These are phyloP conservation scores for Alternaria sp. DNA, from an alignment of 2,329 filamentous ascomycete genomes.

Conservation along the genomic window DNA sequence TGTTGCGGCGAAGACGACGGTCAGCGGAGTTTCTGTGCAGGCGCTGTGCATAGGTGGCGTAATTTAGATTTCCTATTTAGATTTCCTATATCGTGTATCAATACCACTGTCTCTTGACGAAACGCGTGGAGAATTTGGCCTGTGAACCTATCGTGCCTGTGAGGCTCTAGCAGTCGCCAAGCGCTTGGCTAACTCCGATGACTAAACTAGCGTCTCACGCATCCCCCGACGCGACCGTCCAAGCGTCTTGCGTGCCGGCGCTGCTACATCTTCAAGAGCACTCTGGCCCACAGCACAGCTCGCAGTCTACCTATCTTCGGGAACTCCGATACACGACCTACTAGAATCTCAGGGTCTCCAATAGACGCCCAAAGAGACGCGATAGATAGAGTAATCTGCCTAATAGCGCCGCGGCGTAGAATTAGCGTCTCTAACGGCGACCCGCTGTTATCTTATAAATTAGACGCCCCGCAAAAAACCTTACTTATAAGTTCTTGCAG, in stretches of 20 bases:
- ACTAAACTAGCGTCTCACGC: not conserved
- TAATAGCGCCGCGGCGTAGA: slow-evolving; percentile 11
- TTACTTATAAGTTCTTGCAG: not conserved
- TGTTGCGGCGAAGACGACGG: not conserved
- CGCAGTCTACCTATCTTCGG: not conserved
- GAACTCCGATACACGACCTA: not conserved
- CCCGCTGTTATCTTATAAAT: not conserved
- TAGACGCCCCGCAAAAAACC: no score
- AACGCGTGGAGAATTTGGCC: not conserved
- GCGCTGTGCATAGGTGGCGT: not conserved
- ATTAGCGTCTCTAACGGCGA: slow-evolving; percentile 8
- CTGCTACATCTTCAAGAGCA: not conserved
- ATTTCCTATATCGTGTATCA: not conserved
- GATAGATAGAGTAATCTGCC: not conserved
- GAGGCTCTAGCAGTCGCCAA: not conserved
- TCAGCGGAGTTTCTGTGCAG: not conserved
- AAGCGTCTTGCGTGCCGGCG: not conserved
- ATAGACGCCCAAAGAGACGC: not conserved
- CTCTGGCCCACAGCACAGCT: not conserved
- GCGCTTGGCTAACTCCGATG: not conserved
- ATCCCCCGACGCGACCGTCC: not conserved
- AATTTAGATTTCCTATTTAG: not conserved
- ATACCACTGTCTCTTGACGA: not conserved
- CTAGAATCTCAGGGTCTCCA: not conserved
- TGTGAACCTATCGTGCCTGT: not conserved